Evolutionary conservation across 805 yeast genomes (phyloP), one percentile per base, ranked within the genome.

Genomic region (Schizosaccharomyces osmophilus): DNA sequence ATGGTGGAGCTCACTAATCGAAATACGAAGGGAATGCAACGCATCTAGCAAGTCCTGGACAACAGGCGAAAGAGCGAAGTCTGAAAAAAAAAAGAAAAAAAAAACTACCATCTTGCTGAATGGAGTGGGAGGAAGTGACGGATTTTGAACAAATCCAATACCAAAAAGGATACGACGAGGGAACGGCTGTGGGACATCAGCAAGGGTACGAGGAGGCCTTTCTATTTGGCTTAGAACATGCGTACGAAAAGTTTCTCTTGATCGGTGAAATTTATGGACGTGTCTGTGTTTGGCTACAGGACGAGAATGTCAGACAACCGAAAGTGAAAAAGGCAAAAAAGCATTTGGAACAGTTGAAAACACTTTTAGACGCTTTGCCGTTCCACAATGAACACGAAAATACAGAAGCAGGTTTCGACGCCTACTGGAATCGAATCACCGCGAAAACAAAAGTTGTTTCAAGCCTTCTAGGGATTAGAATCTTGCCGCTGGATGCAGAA

Each of bases 171-270:
- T 84, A 71, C 68, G 66, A 72, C 59, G 93, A 86, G 64, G 97
- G 95, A 0, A 77, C 77, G 48, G 70, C 73, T 4, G 83, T 79
- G 60, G 84, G 87, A 0, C 72, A 80, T 0, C 70, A 69, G 59
- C 78, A 81, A 55, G 88, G 87, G 59, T 75, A 72, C 61, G 65
- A 75, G 1, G 96, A 88, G 68, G 97, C 96, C 0, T 84, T 83
- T 67, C 87, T 86, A 67, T 82, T 81, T 65, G 97, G 97, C 0
- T 76, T 77, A 62, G 71, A 72, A 61, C 67, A 75, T 22, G 73
- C 76, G 41, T 71, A 69, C 65, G 70, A 71, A 65, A 63, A 72
- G 31, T 68, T 79, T 66, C 65, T 86, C 1, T 68, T 85, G 0
- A 68, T 88, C 0, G 97, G 97, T 0, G 82, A 85, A 62, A 74